Evolutionary conservation across 2,329 filamentous ascomycete species (phyloP).

Genomic region (Lecanoromycetidae sp.): DNA sequence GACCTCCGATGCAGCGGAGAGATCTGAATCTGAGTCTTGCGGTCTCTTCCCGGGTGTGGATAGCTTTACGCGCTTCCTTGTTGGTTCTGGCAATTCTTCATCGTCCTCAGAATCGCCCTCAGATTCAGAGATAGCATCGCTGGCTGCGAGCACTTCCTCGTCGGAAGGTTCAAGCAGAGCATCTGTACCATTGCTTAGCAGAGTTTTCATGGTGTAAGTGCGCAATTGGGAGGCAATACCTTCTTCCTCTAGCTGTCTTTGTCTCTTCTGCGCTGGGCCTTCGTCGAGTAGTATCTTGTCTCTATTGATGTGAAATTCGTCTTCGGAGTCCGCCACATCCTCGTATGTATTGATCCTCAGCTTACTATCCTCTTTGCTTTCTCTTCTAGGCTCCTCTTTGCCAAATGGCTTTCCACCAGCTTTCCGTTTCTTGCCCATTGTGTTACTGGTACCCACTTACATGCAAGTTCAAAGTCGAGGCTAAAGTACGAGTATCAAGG

Average conservation of each 20-base stretch:
- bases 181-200: conserved; percentile 30
- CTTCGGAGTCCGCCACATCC: conserved; percentile 85
- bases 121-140: conserved; percentile 29
- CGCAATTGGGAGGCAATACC: conserved; percentile 32
- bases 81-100: conserved; percentile 28
- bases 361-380: conserved; percentile 20
- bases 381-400: conserved; percentile 26
- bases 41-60: conserved; percentile 20
- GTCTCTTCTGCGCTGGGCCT: conserved; percentile 63
- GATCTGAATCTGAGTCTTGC: conserved; percentile 18
- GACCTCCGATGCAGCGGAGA: conserved; percentile 31
- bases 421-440: conserved; percentile 55
- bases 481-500: too few species aligned
- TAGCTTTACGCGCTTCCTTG: conserved; percentile 18
- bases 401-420: conserved; percentile 39
- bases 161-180: conserved; percentile 47
- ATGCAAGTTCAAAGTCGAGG: conserved; percentile 1
- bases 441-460: background rate
- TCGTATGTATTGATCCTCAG: conserved; percentile 47
- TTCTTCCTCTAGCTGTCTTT: conserved; percentile 58
- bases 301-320: conserved; percentile 78
- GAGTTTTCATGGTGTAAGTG: too few species aligned
- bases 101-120: conserved; percentile 34
- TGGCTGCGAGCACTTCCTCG: conserved; percentile 49
- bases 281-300: conserved; percentile 83